phyloP scores from a whole-genome alignment of 495 filamentous ascomycete species.

The Penicillium canariense region DNA sequence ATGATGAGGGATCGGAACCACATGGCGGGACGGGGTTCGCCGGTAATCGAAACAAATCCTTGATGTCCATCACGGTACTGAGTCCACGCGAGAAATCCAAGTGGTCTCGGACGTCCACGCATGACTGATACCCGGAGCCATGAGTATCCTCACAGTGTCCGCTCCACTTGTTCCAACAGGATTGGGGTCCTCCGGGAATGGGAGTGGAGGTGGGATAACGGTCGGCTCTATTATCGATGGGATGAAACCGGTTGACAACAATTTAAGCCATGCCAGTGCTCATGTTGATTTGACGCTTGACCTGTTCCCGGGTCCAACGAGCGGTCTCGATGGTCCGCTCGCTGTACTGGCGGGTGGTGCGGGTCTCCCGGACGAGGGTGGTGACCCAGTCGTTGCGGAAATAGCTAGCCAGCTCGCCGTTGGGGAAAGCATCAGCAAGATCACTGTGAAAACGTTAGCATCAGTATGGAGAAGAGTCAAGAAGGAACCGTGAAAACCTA shows the following conservation, averaged over 20 bases:
- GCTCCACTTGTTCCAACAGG: neutral
- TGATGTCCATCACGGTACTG: slow-evolving; percentile 1
- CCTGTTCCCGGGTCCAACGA: slow-evolving; percentile 95
- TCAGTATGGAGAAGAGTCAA: neutral
- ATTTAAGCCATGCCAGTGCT: slow-evolving; percentile 41
- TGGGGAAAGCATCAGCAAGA: slow-evolving; percentile 88
- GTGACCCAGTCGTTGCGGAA: slow-evolving; percentile 92
- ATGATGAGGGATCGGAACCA: slow-evolving; percentile 14
- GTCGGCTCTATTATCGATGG: slow-evolving; percentile 5
- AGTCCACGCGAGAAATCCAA: slow-evolving; percentile 3
- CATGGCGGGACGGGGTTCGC: slow-evolving; percentile 3
- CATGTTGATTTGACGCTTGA: slow-evolving; percentile 79
- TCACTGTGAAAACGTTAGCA: slow-evolving; percentile 62
- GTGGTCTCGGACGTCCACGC: slow-evolving; percentile 6
- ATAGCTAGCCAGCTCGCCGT: slow-evolving; percentile 76
- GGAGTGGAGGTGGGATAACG: neutral
- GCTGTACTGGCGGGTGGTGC: slow-evolving; percentile 78
- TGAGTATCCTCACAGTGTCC: neutral
- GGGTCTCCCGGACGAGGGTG: slow-evolving; percentile 80
- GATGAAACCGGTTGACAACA: slow-evolving; percentile 5
- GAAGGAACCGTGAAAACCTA: slow-evolving; percentile 44
- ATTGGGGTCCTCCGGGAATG: neutral
- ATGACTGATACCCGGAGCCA: neutral
- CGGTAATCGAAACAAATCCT: slow-evolving; percentile 1
- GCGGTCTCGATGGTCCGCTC: slow-evolving; percentile 86